Evolutionary conservation across 441 rosid genomes (phyloP).

Genomic region (Jatropha podagrica): DNA sequence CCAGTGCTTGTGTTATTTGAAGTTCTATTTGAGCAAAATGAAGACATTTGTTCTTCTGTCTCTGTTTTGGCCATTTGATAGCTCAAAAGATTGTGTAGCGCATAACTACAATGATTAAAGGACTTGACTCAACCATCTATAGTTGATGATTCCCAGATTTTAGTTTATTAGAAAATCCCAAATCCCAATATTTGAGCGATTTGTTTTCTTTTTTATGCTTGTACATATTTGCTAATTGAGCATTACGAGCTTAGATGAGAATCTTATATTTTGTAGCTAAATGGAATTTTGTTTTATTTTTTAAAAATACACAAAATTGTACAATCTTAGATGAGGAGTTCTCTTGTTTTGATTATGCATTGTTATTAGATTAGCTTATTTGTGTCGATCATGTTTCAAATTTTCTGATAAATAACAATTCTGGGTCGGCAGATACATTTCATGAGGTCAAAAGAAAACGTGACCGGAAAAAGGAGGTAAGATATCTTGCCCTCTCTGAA

Average conservation of each 20-base stretch:
- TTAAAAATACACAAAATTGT: neutral
- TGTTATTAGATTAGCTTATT: neutral
- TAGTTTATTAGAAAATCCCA: neutral
- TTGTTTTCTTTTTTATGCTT: neutral
- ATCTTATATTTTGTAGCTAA: neutral
- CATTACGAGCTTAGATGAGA: too few relatives aligned
- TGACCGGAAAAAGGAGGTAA: slow-evolving; percentile 68
- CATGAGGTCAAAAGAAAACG: slow-evolving; percentile 80
- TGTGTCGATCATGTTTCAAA: neutral
- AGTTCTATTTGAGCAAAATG: too few relatives aligned
- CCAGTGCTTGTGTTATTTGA: neutral
- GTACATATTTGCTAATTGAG: too few relatives aligned
- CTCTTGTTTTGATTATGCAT: neutral
- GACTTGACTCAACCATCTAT: neutral
- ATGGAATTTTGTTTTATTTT: neutral
- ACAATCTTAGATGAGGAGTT: neutral
- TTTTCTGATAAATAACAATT: neutral
- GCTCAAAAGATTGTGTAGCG: too few relatives aligned
- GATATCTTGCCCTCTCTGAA: slow-evolving; percentile 17
- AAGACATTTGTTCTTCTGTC: too few relatives aligned
- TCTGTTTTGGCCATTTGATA: too few relatives aligned
- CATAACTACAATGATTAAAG: neutral
- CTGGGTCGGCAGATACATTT: slow-evolving; percentile 69
- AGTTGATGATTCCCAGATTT: neutral
- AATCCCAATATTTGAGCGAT: neutral